These are phyloP conservation scores for Picocystis sp. DNA, from an alignment of 163 green algal genomes.

Conservation along the genomic window DNA sequence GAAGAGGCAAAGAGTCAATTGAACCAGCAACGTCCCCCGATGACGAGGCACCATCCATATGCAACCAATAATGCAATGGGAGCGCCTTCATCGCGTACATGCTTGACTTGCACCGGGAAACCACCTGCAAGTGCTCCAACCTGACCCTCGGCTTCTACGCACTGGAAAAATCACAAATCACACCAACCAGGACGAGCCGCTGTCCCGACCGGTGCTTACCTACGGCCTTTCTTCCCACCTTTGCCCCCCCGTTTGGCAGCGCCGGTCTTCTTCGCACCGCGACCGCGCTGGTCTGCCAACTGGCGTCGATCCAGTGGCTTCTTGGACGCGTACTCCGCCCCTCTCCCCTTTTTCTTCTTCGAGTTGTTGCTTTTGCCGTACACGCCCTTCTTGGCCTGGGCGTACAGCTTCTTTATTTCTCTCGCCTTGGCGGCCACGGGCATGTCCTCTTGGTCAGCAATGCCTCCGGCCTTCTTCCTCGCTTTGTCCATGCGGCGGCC, in stretches of 20 bases:
- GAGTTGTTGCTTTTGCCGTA: slow-evolving; percentile 20
- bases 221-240: slow-evolving; percentile 10
- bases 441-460: slow-evolving; percentile 72
- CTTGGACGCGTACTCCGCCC: slow-evolving; percentile 24
- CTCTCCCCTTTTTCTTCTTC: slow-evolving; percentile 25
- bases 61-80: no score
- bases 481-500: slow-evolving; percentile 10
- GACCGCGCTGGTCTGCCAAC: slow-evolving; percentile 49
- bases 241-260: slow-evolving; percentile 15
- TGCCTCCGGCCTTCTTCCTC: slow-evolving; percentile 41
- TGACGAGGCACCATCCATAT: no score
- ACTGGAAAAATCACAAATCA: no score
- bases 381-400: slow-evolving; percentile 32
- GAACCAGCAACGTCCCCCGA: no score
- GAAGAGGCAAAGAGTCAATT: no score
- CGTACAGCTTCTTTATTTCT: slow-evolving; percentile 81
- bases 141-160: no score
- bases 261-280: slow-evolving; percentile 10
- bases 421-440: slow-evolving; percentile 46
- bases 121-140: no score
- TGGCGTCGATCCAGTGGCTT: slow-evolving; percentile 51
- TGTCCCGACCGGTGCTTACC: slow-evolving; percentile 1
- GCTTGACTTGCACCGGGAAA: no score
- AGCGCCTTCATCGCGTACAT: no score
- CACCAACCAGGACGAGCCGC: no score